phyloP scores from a whole-genome alignment of 208 protist genomes.

The Tritrichomonas musculus region DNA sequence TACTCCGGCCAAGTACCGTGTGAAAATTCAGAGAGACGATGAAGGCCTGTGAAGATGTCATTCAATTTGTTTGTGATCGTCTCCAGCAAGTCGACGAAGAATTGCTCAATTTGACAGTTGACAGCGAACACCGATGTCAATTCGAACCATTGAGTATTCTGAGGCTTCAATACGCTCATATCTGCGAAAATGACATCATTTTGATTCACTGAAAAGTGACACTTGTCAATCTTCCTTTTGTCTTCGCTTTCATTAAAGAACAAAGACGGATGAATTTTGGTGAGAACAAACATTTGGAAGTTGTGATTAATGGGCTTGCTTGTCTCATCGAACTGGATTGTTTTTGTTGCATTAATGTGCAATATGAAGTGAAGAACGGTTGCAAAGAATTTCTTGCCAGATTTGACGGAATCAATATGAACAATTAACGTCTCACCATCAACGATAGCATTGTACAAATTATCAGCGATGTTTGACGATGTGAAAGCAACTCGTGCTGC shows the following conservation, averaged over 20 bases:
- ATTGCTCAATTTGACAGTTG: background rate
- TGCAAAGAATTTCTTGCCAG: background rate
- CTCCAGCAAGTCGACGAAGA: background rate
- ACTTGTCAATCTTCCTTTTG: no score
- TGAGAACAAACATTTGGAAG: background rate
- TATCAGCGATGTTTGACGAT: background rate
- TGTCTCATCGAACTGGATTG: background rate
- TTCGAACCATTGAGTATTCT: background rate
- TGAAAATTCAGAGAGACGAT: background rate
- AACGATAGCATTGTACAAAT: background rate
- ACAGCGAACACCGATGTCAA: background rate
- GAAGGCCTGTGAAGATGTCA: background rate
- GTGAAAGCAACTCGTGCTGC: background rate
- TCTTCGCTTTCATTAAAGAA: background rate
- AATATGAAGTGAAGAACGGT: background rate
- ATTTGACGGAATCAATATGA: background rate
- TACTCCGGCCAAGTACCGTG: background rate
- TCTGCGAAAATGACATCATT: background rate
- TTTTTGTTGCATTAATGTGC: background rate
- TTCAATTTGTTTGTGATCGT: background rate
- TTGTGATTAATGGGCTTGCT: background rate
- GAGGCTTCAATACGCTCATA: background rate
- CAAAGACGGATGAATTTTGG: background rate
- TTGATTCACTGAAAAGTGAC: background rate
- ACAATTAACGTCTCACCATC: background rate